Evolutionary conservation across 805 yeast species (phyloP), one percentile per base, ranked within the genome.

Genomic region (Spathaspora sp.): DNA sequence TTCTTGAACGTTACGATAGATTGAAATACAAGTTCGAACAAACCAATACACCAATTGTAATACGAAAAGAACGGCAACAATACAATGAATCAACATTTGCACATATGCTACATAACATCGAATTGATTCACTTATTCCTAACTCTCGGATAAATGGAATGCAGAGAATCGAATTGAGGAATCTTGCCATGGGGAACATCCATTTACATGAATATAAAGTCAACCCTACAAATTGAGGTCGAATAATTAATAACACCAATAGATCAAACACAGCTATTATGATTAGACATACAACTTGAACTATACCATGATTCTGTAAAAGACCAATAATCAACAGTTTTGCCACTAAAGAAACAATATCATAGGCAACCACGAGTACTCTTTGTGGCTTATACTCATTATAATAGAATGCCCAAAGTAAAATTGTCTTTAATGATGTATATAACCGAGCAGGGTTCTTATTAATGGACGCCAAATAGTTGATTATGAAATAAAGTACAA

Each of bases 331-430:
- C 19, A 77, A 40, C 58, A 76, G 72, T 50, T 70, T 71, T 1
- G 72, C 16, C 1, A 78, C 31, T 3, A 69, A 46, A 14, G 66
- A 66, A 0, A 63, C 20, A 11, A 65, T 60, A 39, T 78, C 81
- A 32, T 73, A 55, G 1, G 69, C 55, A 12, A 73, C 69, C 55
- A 65, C 80, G 48, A 61, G 64, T 1, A 75, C 68, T 52, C 66
- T 64, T 14, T 67, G 60, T 1, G 84, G 82, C 20, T 72, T 68
- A 59, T 73, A 77, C 16, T 67, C 64, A 49, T 71, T 68, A 59
- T 80, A 81, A 20, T 70, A 58, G 46, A 67, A 65, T 3, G 77
- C 72, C 83, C 83, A 81, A 2, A 73, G 49, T 48, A 79, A 66
- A 40, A 80, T 73, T 5, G 73, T 64, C 49, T 68, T 72, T 50